Percentiles rank a stretch among this genome's conserved stretches.
These are phyloP conservation scores for Coniochaeta ligniaria DNA, from an alignment of 2,329 filamentous ascomycete species.

Conservation along the genomic window DNA sequence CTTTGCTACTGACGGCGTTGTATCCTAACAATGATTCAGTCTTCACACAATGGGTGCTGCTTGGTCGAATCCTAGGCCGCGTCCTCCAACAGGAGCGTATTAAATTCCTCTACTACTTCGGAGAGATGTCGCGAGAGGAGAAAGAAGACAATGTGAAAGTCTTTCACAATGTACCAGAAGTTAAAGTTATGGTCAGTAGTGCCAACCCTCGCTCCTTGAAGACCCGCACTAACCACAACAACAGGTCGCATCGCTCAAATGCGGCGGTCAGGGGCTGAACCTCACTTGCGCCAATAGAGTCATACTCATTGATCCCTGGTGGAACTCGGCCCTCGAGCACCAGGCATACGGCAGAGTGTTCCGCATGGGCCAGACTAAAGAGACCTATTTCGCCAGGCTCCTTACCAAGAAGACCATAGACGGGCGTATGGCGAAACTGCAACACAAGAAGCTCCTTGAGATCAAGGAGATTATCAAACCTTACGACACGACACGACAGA, in stretches of 20 bases:
- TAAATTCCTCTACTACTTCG: slow-evolving; percentile 29
- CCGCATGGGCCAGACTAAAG: slow-evolving; percentile 56
- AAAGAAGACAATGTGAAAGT: slow-evolving; percentile 11
- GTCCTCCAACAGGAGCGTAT: slow-evolving; percentile 22
- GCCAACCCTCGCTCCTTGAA: no score
- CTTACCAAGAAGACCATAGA: slow-evolving; percentile 52
- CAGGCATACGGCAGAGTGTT: slow-evolving; percentile 56
- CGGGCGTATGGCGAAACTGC: slow-evolving; percentile 44
- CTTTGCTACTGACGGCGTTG: no score
- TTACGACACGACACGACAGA: background rate
- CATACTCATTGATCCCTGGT: slow-evolving; percentile 51
- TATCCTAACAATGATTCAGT: slow-evolving; percentile 15
- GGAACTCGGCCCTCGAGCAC: slow-evolving; percentile 54
- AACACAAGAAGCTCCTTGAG: slow-evolving; percentile 38
- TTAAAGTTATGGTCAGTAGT: slow-evolving; percentile 29
- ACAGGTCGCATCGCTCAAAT: slow-evolving; percentile 26
- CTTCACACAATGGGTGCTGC: slow-evolving; percentile 25
- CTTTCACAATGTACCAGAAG: slow-evolving; percentile 13
- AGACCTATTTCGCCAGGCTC: slow-evolving; percentile 52
- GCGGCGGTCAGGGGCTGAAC: slow-evolving; percentile 31
- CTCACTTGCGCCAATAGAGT: slow-evolving; percentile 40
- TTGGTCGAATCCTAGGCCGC: slow-evolving; percentile 25
- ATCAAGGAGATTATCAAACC: background rate
- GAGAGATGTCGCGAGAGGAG: slow-evolving; percentile 10
- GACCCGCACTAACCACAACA: no score